Evolutionary conservation across 1,284 basidiomycete genomes (phyloP).

Genomic region (Leccinum griseonigrum): DNA sequence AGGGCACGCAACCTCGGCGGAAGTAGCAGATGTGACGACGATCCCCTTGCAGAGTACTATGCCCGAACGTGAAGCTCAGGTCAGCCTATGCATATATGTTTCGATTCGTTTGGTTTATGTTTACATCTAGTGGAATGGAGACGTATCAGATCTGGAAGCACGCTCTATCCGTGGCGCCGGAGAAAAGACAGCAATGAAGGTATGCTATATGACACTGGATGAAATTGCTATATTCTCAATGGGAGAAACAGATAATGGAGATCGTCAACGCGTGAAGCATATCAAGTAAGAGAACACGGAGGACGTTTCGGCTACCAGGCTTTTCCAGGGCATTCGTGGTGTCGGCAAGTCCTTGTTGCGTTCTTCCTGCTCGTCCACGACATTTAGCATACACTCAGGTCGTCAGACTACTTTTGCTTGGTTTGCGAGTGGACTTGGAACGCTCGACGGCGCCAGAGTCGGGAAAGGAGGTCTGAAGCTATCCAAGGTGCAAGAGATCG

Average conservation of each 20-base stretch:
- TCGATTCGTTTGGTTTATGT: too few species aligned
- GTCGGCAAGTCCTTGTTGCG: constrained; percentile 55
- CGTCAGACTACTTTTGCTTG: constrained; percentile 64
- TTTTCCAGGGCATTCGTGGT: constrained; percentile 81
- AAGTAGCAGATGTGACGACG: too few species aligned
- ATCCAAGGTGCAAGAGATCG: constrained; percentile 68
- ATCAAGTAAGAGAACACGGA: constrained; percentile 62
- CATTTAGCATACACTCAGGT: constrained; percentile 40
- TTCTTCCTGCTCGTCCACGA: not conserved
- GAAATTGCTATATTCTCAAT: not conserved
- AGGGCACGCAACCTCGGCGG: too few species aligned
- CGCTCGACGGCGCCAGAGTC: constrained; percentile 67
- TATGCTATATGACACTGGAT: constrained; percentile 25
- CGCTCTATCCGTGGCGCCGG: constrained; percentile 65
- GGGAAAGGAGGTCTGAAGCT: constrained; percentile 62
- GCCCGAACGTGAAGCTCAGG: too few species aligned
- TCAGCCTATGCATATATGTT: too few species aligned
- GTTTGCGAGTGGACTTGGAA: constrained; percentile 74
- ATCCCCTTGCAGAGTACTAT: too few species aligned
- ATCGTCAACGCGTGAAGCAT: constrained; percentile 66
- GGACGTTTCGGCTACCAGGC: constrained; percentile 48
- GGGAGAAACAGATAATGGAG: constrained; percentile 63
- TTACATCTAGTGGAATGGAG: too few species aligned
- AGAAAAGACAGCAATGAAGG: constrained; percentile 73
- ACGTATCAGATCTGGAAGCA: constrained; percentile 45